Percentiles rank a stretch among this genome's conserved stretches.
Evolutionary conservation across 306 rosid species (phyloP).

Genomic region (Canavalia ensiformis): DNA sequence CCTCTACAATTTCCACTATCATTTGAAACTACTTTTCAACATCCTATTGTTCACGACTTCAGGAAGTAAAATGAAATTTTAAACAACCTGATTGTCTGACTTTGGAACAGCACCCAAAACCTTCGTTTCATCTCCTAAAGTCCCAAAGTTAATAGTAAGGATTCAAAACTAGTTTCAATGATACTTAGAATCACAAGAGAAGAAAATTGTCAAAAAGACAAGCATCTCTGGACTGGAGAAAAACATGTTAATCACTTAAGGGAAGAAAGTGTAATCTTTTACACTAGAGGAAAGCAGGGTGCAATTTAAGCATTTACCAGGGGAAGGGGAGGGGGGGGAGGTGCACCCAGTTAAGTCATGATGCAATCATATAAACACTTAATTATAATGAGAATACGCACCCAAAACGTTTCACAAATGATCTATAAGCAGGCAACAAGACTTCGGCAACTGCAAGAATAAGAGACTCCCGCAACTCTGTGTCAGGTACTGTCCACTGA

Average conservation of each 20-base stretch:
- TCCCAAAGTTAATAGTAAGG: not conserved
- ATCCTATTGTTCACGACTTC: not conserved
- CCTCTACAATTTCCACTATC: not conserved
- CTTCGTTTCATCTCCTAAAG: not conserved
- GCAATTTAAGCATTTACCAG: not conserved
- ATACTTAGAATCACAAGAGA: not conserved
- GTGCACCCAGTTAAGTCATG: not conserved
- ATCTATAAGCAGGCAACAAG: constrained; percentile 85
- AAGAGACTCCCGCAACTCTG: constrained; percentile 85
- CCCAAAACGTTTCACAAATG: constrained; percentile 85
- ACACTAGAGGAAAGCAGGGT: not conserved
- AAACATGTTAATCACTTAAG: not conserved
- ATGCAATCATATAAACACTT: not conserved
- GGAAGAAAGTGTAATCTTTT: not conserved
- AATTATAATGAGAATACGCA: constrained; percentile 43
- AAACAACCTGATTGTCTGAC: not conserved
- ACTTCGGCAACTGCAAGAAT: constrained; percentile 90
- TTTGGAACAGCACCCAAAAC: not conserved
- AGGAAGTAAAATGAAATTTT: not conserved
- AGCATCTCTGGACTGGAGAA: not conserved
- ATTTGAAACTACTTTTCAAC: not conserved
- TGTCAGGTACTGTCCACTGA: constrained; percentile 89
- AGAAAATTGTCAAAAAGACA: not conserved
- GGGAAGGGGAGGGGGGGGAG: not conserved
- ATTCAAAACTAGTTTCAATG: not conserved